A percentile compares a stretch with the other conserved stretches of the same genome.
phyloP scores from a whole-genome alignment of 2,329 filamentous ascomycete genomes.

The Harringtonia lauricola region DNA sequence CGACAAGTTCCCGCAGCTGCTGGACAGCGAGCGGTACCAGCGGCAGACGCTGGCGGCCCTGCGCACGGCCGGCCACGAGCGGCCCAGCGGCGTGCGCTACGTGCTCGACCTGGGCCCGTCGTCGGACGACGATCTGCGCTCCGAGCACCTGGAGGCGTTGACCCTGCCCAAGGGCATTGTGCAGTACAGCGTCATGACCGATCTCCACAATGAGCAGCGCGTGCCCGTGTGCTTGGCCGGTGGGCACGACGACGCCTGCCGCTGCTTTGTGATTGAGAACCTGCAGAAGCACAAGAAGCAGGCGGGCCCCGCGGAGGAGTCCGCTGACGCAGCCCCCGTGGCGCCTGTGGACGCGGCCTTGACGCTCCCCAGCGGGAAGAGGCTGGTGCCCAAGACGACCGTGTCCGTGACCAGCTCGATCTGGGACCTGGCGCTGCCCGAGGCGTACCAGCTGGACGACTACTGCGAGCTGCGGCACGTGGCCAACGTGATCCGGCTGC shows the following conservation, averaged over 20 bases:
- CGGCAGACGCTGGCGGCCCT: background rate
- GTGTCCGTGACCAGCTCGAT: background rate
- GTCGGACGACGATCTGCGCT: slow-evolving; percentile 6
- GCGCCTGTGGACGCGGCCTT: too few species aligned
- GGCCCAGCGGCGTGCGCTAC: slow-evolving; percentile 14
- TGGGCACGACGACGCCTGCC: slow-evolving; percentile 31
- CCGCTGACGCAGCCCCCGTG: too few species aligned
- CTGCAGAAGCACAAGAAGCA: background rate
- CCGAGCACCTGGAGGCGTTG: slow-evolving; percentile 12
- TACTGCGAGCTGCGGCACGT: slow-evolving; percentile 56
- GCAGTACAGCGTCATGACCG: slow-evolving; percentile 8
- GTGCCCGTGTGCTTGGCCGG: slow-evolving; percentile 16
- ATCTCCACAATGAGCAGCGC: background rate
- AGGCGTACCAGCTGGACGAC: slow-evolving; percentile 33
- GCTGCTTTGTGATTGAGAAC: slow-evolving; percentile 13
- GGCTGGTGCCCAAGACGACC: too few species aligned
- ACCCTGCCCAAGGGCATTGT: slow-evolving; percentile 11
- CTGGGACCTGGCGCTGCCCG: slow-evolving; percentile 11
- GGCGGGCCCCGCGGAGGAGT: too few species aligned
- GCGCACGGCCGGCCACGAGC: background rate
- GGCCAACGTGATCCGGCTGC: slow-evolving; percentile 49
- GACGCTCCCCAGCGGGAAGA: too few species aligned
- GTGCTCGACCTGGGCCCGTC: slow-evolving; percentile 13
- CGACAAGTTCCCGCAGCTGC: slow-evolving; percentile 5
- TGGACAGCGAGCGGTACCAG: slow-evolving; percentile 10